These are phyloP conservation scores for Alternaria longipes DNA, from an alignment of 2,329 filamentous ascomycete genomes.

Conservation along the genomic window DNA sequence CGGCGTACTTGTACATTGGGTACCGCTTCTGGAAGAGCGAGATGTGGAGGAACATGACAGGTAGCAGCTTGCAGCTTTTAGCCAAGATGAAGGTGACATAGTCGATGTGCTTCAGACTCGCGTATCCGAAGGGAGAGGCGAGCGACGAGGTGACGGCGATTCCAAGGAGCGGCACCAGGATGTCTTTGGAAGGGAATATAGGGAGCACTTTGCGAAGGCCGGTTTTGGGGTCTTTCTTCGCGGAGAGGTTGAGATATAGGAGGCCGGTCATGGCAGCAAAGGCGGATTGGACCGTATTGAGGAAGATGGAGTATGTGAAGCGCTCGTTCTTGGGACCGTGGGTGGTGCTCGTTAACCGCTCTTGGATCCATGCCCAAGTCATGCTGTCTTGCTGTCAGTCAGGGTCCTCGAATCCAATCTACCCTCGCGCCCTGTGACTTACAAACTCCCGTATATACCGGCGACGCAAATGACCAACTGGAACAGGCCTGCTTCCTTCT, in stretches of 20 bases:
- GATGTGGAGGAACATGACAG: conserved; percentile 96
- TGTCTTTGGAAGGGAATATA: conserved; percentile 79
- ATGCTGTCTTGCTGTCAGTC: conserved; percentile 62
- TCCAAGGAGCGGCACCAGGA: conserved; percentile 80
- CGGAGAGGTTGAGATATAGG: conserved; percentile 75
- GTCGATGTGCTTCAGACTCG: conserved; percentile 90
- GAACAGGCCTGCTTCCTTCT: conserved; percentile 66
- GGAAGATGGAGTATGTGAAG: conserved; percentile 92
- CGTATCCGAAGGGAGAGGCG: conserved; percentile 95
- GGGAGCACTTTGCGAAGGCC: conserved; percentile 53
- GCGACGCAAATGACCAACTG: conserved; percentile 88
- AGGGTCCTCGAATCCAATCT: neutral
- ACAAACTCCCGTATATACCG: conserved; percentile 98
- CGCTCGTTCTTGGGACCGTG: conserved; percentile 73
- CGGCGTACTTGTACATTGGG: conserved; percentile 94
- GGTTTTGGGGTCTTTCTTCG: conserved; percentile 60
- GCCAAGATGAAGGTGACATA: conserved; percentile 98
- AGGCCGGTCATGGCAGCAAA: conserved; percentile 86
- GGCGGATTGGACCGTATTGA: conserved; percentile 93
- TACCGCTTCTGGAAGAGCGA: conserved; percentile 89
- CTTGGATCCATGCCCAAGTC: conserved; percentile 95
- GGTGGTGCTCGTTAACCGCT: conserved; percentile 92
- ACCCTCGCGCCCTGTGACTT: conserved; percentile 38
- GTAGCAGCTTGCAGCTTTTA: conserved; percentile 98
- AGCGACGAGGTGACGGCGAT: conserved; percentile 89